Conservation (phyloP, 306 rosid genomes). For the Prunus padus region DNA sequence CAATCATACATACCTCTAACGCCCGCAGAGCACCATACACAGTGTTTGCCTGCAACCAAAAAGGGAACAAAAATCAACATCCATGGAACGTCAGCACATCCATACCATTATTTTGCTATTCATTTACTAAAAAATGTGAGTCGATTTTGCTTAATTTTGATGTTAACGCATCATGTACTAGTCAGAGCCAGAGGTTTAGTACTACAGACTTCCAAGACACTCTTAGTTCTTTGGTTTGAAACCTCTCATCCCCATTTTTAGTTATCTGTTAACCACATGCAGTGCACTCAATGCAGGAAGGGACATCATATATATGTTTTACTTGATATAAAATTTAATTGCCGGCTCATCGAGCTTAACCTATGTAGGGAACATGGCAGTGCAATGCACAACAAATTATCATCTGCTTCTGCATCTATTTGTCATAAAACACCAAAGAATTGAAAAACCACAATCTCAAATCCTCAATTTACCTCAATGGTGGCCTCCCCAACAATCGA, state of each 20-base stretch:
- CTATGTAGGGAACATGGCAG: not conserved
- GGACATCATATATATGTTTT: not conserved
- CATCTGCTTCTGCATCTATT: not conserved
- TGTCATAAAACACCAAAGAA: not conserved
- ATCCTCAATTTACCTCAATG: conserved; percentile 56
- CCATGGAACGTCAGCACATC: conserved; percentile 1
- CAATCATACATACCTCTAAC: conserved; percentile 47
- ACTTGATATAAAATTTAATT: not conserved
- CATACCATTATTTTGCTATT: not conserved
- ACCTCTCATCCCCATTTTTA: not conserved
- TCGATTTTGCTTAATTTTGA: not conserved
- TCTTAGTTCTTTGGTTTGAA: not conserved
- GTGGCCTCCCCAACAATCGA: conserved; percentile 53
- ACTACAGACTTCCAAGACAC: not conserved
- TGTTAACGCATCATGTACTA: not conserved
- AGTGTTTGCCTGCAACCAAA: conserved; percentile 47
- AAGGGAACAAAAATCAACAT: conserved; percentile 14
- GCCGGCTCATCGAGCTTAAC: not conserved
- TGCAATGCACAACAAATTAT: not conserved
- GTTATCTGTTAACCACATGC: not conserved
- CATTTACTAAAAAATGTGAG: not conserved
- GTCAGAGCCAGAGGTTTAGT: not conserved
- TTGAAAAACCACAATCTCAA: conserved; percentile 3
- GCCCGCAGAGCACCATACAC: conserved; percentile 61
- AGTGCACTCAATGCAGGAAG: not conserved